Conservation (phyloP, 768 basidiomycete genomes). For the Lactarius quietus region DNA sequence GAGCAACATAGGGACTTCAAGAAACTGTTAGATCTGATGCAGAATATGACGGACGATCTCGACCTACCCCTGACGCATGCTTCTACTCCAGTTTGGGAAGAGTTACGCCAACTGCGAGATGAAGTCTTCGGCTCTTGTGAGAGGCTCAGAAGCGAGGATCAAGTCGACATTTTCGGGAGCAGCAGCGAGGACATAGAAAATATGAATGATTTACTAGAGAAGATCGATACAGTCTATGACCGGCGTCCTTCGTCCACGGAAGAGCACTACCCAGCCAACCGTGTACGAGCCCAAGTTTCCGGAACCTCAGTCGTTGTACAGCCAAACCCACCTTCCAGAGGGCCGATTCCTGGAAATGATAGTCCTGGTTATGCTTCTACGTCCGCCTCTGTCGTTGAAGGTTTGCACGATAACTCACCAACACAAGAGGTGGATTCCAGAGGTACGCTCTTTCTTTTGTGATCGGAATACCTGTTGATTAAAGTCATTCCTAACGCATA, state of each 20-base stretch:
- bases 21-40: background rate
- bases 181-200: background rate
- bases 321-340: background rate
- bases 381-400: background rate
- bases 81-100: conserved; percentile 5
- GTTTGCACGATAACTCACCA: background rate
- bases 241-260: background rate
- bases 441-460: background rate
- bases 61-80: background rate
- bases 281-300: background rate
- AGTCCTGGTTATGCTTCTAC: too few species aligned
- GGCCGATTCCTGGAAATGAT: background rate
- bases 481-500: background rate
- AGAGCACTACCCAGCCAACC: background rate
- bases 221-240: background rate
- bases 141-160: too few species aligned
- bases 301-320: background rate
- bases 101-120: background rate
- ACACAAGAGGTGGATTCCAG: background rate
- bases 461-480: background rate
- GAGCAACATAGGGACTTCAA: background rate
- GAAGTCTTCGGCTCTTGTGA: background rate
- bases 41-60: background rate
- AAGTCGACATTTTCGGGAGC: background rate
- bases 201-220: background rate